phyloP scores from a whole-genome alignment of 768 basidiomycete species.

The Amanita polypyramis region DNA sequence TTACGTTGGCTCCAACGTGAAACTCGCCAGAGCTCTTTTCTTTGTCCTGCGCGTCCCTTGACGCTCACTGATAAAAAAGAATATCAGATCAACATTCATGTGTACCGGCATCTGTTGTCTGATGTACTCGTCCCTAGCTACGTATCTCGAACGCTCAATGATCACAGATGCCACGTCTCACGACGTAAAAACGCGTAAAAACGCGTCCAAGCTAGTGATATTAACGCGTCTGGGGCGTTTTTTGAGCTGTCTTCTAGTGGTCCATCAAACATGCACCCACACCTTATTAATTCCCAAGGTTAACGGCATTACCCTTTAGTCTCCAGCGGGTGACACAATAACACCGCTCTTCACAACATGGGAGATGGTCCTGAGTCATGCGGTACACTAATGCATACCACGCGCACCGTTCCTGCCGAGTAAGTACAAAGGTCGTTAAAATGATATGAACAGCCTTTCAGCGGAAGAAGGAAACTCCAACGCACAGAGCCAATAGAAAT shows the following conservation, averaged over 20 bases:
- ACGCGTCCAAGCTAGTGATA: slow-evolving; percentile 19
- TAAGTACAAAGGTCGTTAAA: not conserved
- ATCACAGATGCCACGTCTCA: not conserved
- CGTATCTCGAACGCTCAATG: not conserved
- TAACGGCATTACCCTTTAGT: not conserved
- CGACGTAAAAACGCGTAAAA: slow-evolving; percentile 35
- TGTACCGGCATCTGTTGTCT: too few relatives aligned
- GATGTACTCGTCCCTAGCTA: not conserved
- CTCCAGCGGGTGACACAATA: not conserved
- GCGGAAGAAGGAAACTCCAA: not conserved
- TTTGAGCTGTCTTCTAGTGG: not conserved
- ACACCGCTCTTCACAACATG: not conserved
- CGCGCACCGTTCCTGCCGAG: not conserved
- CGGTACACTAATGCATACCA: not conserved
- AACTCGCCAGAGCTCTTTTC: not conserved
- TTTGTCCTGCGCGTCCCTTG: not conserved
- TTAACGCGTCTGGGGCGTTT: slow-evolving; percentile 11
- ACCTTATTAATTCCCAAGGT: not conserved
- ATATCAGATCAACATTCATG: not conserved
- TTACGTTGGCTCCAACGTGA: not conserved
- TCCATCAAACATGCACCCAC: not conserved
- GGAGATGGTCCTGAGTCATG: not conserved
- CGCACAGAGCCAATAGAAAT: too few relatives aligned
- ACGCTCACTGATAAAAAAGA: not conserved
- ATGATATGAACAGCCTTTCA: not conserved